Evolutionary conservation across 2,329 filamentous ascomycete species (phyloP).

Genomic region (Talaromyces pinophilus): DNA sequence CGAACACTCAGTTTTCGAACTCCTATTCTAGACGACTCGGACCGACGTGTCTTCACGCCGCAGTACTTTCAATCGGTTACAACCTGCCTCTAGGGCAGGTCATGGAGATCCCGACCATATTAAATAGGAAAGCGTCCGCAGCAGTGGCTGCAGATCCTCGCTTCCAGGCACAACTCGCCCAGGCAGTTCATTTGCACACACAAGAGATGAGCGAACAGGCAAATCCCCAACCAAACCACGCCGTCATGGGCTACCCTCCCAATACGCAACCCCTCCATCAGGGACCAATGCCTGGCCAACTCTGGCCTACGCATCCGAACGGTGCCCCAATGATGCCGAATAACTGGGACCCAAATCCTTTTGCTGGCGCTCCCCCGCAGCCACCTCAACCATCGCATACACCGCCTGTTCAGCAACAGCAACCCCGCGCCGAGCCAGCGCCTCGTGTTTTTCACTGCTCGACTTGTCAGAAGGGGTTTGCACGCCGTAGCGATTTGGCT

Average conservation of each 20-base stretch:
- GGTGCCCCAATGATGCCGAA: conserved; percentile 59
- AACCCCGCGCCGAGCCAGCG: conserved; percentile 49
- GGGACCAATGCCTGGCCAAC: conserved; percentile 50
- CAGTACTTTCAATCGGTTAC: conserved; percentile 15
- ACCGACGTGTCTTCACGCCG: background rate
- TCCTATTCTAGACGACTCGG: background rate
- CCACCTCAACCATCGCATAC: conserved; percentile 48
- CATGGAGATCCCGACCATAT: conserved; percentile 57
- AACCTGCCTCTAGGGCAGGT: conserved; percentile 37
- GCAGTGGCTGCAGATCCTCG: conserved; percentile 47
- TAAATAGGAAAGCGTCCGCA: conserved; percentile 52
- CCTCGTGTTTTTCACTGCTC: conserved; percentile 84
- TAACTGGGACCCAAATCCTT: conserved; percentile 53
- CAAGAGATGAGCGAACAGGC: conserved; percentile 60
- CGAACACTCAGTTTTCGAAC: background rate
- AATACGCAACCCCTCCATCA: conserved; percentile 55
- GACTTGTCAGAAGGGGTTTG: conserved; percentile 89
- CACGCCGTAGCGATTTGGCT: conserved; percentile 87
- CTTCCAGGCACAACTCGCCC: conserved; percentile 48
- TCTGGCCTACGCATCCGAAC: conserved; percentile 45
- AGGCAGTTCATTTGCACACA: conserved; percentile 42
- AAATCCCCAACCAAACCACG: conserved; percentile 56
- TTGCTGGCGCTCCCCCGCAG: conserved; percentile 37
- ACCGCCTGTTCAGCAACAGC: conserved; percentile 39
- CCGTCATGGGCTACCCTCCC: conserved; percentile 60